Base-by-base conservation (phyloP, 768 basidiomycete genomes). In the Boletus reticuloceps region DNA sequence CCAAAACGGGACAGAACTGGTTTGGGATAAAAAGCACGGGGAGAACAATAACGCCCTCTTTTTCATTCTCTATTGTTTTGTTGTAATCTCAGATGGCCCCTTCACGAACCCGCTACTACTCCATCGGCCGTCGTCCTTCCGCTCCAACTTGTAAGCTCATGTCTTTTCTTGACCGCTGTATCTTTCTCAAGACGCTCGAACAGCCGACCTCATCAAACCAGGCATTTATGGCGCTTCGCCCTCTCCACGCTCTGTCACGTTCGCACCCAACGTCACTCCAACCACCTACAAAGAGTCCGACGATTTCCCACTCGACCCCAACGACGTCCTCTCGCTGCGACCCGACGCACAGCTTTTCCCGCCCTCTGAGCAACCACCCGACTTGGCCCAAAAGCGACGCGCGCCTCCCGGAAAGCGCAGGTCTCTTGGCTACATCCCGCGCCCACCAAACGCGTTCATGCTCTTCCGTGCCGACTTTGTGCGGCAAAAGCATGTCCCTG, bases 221-320 rank as follows among this genome's bases (percentile, higher is more conserved):
- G 83, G 82, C 16, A 76, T 76, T 53, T 84, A 85, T 47, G 81
- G 82, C 27, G 62, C 68, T 8, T 64, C 76, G 3, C 66, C 74
- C 1, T 72, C 78, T 1, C 72, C 79, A n/a, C 75, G 77, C 2
- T 72, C 75, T 6, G 81, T 86, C 27, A 83, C 82, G 0, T 87
- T 87, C 47, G 84, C 84, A 1, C 83, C 83, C 38, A 84, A 84
- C 57, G 74, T 84, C 25, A 84, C 83, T 0, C 83, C 83, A 1
- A 74, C 72, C 4, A 81, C 82, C 0, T 84, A 75, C 69, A 69
- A 69, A 27, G 75, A 75, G 12, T 51, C 71, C 1, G 74, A 72
- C 51, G 66, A 71, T 42, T n/a, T 58, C 12, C 12, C 58, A 17
- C 50, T 73, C 6, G 57, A 60, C 44, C 6, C 50, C 22, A 47